Conservation (phyloP, 257 asterid genomes). For the Henckelia pumila region DNA sequence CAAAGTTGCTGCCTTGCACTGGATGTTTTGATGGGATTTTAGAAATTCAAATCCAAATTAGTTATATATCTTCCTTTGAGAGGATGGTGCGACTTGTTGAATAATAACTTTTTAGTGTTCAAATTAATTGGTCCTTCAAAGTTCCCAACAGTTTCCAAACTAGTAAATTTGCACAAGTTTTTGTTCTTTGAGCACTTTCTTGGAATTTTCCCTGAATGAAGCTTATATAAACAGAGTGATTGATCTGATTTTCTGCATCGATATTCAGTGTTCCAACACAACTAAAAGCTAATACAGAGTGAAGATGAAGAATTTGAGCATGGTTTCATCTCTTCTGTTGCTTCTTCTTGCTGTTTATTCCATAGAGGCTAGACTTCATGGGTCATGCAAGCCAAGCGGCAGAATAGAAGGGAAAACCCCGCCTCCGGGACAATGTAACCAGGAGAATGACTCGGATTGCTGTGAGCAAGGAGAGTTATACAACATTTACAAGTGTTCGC, state of each 20-base stretch:
- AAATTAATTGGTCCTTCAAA: no score
- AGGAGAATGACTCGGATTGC: slow-evolving; percentile 35
- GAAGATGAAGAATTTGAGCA: slow-evolving; percentile 18
- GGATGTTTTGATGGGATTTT: not conserved
- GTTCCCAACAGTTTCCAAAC: no score
- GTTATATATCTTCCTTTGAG: no score
- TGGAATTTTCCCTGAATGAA: not conserved
- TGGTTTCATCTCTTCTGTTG: slow-evolving; percentile 9
- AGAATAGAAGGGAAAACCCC: slow-evolving; percentile 33
- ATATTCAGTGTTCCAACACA: not conserved
- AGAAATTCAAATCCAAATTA: not conserved
- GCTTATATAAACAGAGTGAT: slow-evolving; percentile 4
- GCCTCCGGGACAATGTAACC: slow-evolving; percentile 46
- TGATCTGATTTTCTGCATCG: not conserved
- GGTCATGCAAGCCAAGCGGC: slow-evolving; percentile 44
- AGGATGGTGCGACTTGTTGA: no score
- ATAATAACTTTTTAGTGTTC: no score
- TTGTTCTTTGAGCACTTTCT: slow-evolving; percentile 11
- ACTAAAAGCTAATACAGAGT: not conserved
- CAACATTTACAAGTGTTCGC: slow-evolving; percentile 41
- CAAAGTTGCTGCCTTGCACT: not conserved
- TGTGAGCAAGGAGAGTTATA: slow-evolving; percentile 32
- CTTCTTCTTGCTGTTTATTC: slow-evolving; percentile 10
- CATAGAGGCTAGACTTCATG: slow-evolving; percentile 20
- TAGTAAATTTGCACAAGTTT: not conserved